These are phyloP conservation scores for Anisodus tanguticus DNA, from an alignment of 257 asterid genomes.

Conservation along the genomic window DNA sequence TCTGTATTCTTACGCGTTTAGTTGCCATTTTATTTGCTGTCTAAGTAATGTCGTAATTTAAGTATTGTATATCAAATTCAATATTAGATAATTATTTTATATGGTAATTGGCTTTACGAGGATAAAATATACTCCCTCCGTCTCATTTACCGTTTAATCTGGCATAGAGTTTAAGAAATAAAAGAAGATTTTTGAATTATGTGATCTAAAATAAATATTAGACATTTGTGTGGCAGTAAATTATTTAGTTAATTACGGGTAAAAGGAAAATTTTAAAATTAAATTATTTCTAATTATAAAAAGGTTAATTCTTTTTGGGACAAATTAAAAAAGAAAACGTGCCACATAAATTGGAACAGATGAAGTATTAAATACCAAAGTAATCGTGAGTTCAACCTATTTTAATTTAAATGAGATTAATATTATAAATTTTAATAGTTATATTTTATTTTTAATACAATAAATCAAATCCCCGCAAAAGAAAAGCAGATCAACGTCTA, in stretches of 20 bases:
- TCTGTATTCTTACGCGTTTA: neutral
- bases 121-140: neutral
- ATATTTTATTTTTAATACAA: neutral
- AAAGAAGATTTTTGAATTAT: too few relatives aligned
- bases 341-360: too few relatives aligned
- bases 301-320: too few relatives aligned
- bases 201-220: too few relatives aligned
- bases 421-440: too few relatives aligned
- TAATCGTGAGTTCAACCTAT: neutral
- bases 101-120: neutral
- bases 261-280: too few relatives aligned
- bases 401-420: neutral
- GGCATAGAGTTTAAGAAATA: too few relatives aligned
- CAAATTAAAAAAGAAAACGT: too few relatives aligned
- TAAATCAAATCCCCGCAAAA: neutral
- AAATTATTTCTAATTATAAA: too few relatives aligned
- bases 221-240: too few relatives aligned
- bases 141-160: too few relatives aligned
- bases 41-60: neutral
- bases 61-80: neutral
- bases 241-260: too few relatives aligned
- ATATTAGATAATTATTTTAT: neutral
- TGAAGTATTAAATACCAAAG: neutral
- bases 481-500: neutral
- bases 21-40: neutral